phyloP scores from a whole-genome alignment of 371 early-diverging fungal species.

The Mortierella sp. region DNA sequence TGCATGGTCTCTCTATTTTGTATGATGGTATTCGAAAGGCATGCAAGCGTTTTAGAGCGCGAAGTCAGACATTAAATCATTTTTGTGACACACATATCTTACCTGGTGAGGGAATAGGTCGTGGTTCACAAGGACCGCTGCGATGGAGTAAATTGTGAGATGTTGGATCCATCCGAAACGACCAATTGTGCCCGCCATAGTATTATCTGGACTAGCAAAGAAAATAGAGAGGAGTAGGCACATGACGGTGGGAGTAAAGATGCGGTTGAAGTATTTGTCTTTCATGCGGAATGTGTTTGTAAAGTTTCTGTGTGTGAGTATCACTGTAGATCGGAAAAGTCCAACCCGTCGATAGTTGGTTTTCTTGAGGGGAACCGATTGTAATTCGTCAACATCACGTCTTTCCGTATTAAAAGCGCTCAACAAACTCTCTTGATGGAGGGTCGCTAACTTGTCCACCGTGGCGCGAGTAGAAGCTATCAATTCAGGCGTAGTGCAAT shows the following conservation, averaged over 20 bases:
- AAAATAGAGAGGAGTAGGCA: not conserved
- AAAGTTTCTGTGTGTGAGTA: slow-evolving; percentile 16
- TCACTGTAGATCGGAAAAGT: not conserved
- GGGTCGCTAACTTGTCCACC: not conserved
- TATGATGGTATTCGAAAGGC: too few relatives aligned
- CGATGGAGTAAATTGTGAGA: not conserved
- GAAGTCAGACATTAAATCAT: too few relatives aligned
- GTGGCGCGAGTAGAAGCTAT: not conserved
- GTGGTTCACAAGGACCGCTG: too few relatives aligned
- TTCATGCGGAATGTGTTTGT: slow-evolving; percentile 14
- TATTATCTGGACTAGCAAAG: not conserved
- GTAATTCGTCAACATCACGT: not conserved
- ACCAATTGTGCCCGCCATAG: not conserved
- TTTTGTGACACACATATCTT: too few relatives aligned
- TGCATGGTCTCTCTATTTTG: slow-evolving; percentile 19
- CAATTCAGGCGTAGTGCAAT: slow-evolving; percentile 16
- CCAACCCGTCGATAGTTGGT: not conserved
- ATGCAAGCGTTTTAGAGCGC: too few relatives aligned
- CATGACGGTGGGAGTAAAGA: slow-evolving; percentile 2
- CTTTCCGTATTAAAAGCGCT: too few relatives aligned
- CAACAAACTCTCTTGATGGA: too few relatives aligned
- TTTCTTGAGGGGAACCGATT: not conserved
- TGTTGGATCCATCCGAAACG: slow-evolving; percentile 26
- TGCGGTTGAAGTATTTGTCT: slow-evolving; percentile 17
- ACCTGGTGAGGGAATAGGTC: too few relatives aligned